These are phyloP conservation scores for Auricularia auricula-judae DNA, from an alignment of 768 basidiomycete genomes.

Conservation along the genomic window DNA sequence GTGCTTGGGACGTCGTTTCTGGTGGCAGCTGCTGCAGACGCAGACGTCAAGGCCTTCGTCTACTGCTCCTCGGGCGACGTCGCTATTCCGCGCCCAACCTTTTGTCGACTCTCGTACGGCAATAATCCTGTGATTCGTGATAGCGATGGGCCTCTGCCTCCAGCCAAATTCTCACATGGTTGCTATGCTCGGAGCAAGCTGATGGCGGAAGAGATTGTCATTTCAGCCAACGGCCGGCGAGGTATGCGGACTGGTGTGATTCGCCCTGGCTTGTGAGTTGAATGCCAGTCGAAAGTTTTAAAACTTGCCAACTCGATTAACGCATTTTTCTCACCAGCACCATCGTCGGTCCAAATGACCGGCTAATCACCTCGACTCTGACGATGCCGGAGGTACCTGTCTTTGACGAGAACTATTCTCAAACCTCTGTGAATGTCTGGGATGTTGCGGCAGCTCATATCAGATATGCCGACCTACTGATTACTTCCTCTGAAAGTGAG, in stretches of 20 bases:
- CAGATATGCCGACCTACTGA: constrained; percentile 20
- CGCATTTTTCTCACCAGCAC: constrained; percentile 13
- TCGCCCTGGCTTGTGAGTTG: constrained; percentile 22
- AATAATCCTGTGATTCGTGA: background rate
- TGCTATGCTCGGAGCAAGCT: constrained; percentile 1
- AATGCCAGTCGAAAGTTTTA: background rate
- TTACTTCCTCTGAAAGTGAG: background rate
- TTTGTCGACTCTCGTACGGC: constrained; percentile 19
- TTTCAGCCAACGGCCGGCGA: background rate
- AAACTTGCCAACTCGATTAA: background rate
- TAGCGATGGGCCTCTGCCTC: background rate
- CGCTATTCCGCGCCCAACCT: constrained; percentile 5
- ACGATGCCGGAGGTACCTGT: constrained; percentile 20
- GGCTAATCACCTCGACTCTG: constrained; percentile 20
- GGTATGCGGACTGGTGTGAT: constrained; percentile 12
- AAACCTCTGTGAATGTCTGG: constrained; percentile 24
- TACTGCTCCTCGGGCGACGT: constrained; percentile 1
- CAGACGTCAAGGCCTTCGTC: background rate
- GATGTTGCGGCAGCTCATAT: constrained; percentile 27
- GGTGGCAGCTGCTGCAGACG: background rate
- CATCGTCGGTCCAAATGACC: constrained; percentile 25
- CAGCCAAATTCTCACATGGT: background rate
- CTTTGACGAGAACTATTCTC: constrained; percentile 21
- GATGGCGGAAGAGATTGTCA: constrained; percentile 1
- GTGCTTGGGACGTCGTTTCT: constrained; percentile 1